phyloP scores from a whole-genome alignment of 208 protist genomes.

The Acanthamoeba castellanii region DNA sequence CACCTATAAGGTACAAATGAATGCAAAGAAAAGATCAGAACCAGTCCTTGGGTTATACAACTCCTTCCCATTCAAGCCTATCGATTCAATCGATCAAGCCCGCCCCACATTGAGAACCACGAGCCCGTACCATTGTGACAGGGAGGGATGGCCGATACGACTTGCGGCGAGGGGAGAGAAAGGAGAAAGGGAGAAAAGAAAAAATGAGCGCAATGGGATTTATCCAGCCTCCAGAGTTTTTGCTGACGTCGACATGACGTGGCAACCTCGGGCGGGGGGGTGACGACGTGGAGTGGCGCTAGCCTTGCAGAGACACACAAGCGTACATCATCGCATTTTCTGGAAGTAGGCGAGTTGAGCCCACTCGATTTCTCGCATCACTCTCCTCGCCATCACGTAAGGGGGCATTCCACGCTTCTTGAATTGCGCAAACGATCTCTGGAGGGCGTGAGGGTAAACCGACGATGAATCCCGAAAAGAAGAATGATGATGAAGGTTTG shows the following conservation, averaged over 20 bases:
- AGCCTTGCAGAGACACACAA: neutral
- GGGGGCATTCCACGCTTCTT: no score
- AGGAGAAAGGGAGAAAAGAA: constrained; percentile 36
- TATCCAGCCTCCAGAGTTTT: neutral
- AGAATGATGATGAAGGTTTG: constrained; percentile 20
- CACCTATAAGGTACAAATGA: neutral
- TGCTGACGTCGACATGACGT: neutral
- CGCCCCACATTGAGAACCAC: neutral
- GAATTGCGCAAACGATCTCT: no score
- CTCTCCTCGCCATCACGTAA: no score
- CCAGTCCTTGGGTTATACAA: no score
- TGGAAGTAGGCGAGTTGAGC: neutral
- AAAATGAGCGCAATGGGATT: neutral
- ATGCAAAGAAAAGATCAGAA: neutral
- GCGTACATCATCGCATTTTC: no score
- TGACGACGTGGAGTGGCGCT: neutral
- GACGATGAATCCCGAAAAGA: constrained; percentile 43
- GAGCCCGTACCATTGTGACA: constrained; percentile 6
- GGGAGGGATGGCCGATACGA: neutral
- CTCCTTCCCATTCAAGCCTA: no score
- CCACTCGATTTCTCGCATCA: neutral
- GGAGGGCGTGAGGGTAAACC: neutral
- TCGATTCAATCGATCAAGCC: neutral
- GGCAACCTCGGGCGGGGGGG: neutral
- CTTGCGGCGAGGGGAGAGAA: constrained; percentile 36